Evolutionary conservation across 768 basidiomycete species (phyloP).

Genomic region (Daedalea quercina): DNA sequence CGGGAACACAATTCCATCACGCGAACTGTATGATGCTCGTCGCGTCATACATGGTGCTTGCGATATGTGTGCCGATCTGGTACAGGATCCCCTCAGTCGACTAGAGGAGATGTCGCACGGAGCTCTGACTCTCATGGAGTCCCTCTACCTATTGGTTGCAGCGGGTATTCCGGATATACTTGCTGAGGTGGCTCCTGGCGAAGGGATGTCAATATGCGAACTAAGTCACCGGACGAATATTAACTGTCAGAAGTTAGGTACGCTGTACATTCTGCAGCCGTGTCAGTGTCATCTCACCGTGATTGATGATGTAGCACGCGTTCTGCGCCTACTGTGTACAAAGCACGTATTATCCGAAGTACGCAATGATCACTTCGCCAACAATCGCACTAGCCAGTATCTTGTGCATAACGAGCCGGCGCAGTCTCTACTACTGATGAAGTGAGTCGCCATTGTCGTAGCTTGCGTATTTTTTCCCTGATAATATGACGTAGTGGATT

Average conservation of each 20-base stretch:
- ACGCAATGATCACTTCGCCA: neutral
- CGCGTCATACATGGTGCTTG: constrained; percentile 4
- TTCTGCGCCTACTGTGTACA: constrained; percentile 1
- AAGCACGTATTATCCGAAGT: constrained; percentile 5
- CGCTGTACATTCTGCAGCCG: neutral
- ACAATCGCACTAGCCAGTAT: neutral
- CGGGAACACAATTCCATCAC: neutral
- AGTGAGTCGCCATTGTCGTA: neutral
- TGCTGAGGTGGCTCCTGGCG: neutral
- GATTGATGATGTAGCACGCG: neutral
- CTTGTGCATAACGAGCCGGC: constrained; percentile 1
- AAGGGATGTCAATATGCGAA: neutral
- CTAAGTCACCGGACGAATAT: neutral
- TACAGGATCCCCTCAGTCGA: constrained; percentile 5
- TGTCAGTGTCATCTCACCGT: neutral
- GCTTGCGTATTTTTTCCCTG: neutral
- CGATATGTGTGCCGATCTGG: constrained; percentile 5
- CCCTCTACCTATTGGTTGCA: neutral
- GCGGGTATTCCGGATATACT: neutral
- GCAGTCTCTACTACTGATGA: neutral
- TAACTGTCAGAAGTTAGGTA: constrained; percentile 2
- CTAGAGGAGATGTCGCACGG: neutral
- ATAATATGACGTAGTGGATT: neutral
- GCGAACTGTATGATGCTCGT: constrained; percentile 1
- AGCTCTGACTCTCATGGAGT: neutral